Percentiles rank a stretch among this genome's conserved stretches.
These are phyloP conservation scores for Nyssa sinensis DNA, from an alignment of 148 eudicot species.

Conservation along the genomic window DNA sequence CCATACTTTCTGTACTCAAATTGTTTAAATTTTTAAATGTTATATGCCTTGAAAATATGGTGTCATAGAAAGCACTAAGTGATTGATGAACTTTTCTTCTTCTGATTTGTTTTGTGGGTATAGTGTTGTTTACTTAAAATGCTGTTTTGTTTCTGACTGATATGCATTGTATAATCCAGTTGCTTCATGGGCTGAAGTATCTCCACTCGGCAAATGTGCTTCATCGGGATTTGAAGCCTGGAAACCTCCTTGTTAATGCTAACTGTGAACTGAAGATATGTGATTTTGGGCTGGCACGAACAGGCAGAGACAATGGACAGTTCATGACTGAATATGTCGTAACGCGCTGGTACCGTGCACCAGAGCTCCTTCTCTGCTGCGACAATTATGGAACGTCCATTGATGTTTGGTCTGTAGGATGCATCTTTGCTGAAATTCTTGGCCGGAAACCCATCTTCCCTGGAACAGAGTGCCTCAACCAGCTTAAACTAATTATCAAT, in stretches of 20 bases:
- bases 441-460: slow-evolving; percentile 27
- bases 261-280: slow-evolving; percentile 34
- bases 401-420: slow-evolving; percentile 27
- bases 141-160: neutral
- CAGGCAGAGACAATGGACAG: slow-evolving; percentile 20
- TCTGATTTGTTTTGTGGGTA: neutral
- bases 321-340: slow-evolving; percentile 29
- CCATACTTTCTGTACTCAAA: neutral
- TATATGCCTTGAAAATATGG: neutral
- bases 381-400: slow-evolving; percentile 25
- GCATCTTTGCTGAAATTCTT: slow-evolving; percentile 28
- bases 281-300: slow-evolving; percentile 23
- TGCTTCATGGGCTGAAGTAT: slow-evolving; percentile 32
- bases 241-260: slow-evolving; percentile 35
- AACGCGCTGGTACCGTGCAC: slow-evolving; percentile 27
- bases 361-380: slow-evolving; percentile 27
- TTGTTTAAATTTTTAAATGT: neutral
- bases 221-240: slow-evolving; percentile 43
- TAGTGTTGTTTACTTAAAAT: neutral
- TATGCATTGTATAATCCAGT: slow-evolving; percentile 20
- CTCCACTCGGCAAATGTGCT: slow-evolving; percentile 24
- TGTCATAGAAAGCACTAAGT: neutral
- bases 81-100: neutral
- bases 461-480: slow-evolving; percentile 25
- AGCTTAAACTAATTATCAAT: slow-evolving; percentile 22